Percentiles rank a stretch among this genome's conserved stretches.
Conservation (phyloP, 2,329 filamentous ascomycete genomes). For the Pyricularia grisea region DNA sequence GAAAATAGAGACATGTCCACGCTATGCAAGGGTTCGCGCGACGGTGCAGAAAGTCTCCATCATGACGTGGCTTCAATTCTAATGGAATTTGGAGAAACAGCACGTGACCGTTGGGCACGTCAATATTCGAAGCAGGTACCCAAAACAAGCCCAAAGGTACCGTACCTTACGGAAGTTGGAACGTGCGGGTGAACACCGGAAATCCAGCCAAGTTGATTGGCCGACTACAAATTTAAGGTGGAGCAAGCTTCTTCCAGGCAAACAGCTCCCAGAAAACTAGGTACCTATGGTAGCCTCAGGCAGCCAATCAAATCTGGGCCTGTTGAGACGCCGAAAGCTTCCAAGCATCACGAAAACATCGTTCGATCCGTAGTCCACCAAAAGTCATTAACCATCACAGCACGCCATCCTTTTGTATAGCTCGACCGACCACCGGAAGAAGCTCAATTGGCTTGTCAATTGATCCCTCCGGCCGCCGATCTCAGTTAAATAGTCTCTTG, state of each 20-base stretch:
- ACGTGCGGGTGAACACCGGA: neutral
- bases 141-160: neutral
- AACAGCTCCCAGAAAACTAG: neutral
- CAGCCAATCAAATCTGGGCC: neutral
- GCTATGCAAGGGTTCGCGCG: neutral
- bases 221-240: neutral
- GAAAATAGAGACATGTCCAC: neutral
- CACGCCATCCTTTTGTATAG: neutral
- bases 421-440: neutral
- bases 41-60: neutral
- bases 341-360: conserved; percentile 11
- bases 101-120: neutral
- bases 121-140: neutral
- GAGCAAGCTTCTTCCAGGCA: neutral
- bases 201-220: neutral
- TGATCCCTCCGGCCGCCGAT: neutral
- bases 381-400: neutral
- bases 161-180: neutral
- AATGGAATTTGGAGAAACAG: neutral
- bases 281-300: conserved; percentile 2
- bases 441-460: neutral
- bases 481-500: neutral
- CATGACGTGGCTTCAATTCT: neutral
- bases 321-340: conserved; percentile 5
- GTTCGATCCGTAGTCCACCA: conserved; percentile 16